Base-by-base conservation (phyloP, 306 rosid genomes). In the Rosa rugosa region DNA sequence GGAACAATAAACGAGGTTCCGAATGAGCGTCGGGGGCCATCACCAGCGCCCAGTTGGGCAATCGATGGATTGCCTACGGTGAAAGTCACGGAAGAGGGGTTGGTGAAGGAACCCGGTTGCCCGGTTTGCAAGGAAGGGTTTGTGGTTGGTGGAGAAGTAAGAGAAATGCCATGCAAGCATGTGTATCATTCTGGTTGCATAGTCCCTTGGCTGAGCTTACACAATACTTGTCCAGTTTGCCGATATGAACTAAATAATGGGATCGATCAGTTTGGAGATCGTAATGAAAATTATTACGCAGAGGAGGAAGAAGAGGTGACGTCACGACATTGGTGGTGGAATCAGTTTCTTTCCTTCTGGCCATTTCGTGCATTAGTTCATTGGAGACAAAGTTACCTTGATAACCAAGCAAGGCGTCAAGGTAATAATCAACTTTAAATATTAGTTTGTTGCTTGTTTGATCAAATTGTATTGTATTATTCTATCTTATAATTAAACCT, bases 81-180 rank as follows among this genome's bases (percentile, higher is more conserved):
- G 77, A 81, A 78, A 20, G 38, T 88, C 70, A 85, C 88, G 36
- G 85, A 71, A 31, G 7, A 1, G 0, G 83, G 82, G 68, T 68
- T 91, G 81, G 56, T 23, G 1, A 84, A 85, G 31, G 93, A 90
- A 20, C 87, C 91, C 5, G 82, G 44, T 54, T 94, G 98, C 74
- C 84, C 98, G 0, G 81, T 93, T 16, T 91, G 97, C 78, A 91
- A 93, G 71, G 97, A 90, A 23, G 97, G 86, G 11, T 91, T 94
- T 67, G 78, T 70, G 72, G 22, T 91, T 20, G 91, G 76, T 2
- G 86, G 53, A 49, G 91, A 90, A 76, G 91, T 78, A 53, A 87
- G 74, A 23, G 94, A 90, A 64, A 72, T 91, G 80, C 95, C 98
- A 2, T 94, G 98, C 85, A 86, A 72, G 34, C 98, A 94, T 81